Conservation (phyloP, 176 grass and related monocot species). For the Alloteropsis semialata region DNA sequence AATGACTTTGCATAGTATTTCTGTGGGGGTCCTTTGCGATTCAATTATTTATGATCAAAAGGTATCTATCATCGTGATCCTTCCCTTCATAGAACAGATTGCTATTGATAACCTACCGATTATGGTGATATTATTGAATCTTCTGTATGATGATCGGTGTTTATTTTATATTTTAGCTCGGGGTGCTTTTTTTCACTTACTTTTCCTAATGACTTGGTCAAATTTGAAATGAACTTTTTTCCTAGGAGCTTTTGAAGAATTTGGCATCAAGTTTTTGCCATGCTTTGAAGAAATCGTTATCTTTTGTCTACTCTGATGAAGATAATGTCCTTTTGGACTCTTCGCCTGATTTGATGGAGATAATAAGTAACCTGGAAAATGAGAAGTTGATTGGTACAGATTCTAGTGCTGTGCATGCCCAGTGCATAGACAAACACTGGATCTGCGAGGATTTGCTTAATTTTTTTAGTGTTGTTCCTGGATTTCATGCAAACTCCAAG, state of each 20-base stretch:
- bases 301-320: constrained; percentile 45
- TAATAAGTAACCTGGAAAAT: constrained; percentile 44
- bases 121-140: not conserved
- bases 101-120: not conserved
- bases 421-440: constrained; percentile 47
- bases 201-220: constrained; percentile 17
- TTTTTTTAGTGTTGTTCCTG: constrained; percentile 64
- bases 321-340: constrained; percentile 44
- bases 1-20: constrained; percentile 61
- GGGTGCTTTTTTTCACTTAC: not conserved
- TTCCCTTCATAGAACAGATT: constrained; percentile 8
- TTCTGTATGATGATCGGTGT: not conserved
- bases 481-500: constrained; percentile 63
- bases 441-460: constrained; percentile 67
- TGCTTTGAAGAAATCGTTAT: constrained; percentile 58
- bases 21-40: constrained; percentile 69
- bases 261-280: constrained; percentile 60
- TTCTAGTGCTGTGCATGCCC: constrained; percentile 29
- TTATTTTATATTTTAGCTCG: constrained; percentile 8
- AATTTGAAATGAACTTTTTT: constrained; percentile 24
- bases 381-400: constrained; percentile 20
- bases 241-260: constrained; percentile 71
- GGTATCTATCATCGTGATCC: constrained; percentile 43
- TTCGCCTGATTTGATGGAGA: constrained; percentile 69
- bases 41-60: constrained; percentile 75